These are phyloP conservation scores for Lactifluus subvellereus DNA, from an alignment of 768 basidiomycete species.

Conservation along the genomic window DNA sequence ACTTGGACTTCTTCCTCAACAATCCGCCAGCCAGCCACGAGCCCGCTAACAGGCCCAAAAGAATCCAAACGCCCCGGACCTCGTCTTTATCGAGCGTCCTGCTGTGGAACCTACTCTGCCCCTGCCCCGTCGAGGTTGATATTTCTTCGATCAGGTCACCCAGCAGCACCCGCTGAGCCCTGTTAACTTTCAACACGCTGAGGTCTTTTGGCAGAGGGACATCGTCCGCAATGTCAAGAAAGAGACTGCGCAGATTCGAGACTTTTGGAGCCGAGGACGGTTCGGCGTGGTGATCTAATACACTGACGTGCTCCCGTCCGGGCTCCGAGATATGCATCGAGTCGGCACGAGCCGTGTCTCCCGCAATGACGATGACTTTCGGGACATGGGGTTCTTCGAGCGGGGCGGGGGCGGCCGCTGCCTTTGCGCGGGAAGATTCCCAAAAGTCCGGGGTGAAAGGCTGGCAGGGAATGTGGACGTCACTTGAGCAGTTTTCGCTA, in stretches of 20 bases:
- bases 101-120: conserved; percentile 21
- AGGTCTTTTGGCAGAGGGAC: conserved; percentile 31
- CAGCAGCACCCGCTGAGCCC: conserved; percentile 11
- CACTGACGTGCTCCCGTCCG: conserved; percentile 22
- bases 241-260: conserved; percentile 27
- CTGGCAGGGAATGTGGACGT: conserved; percentile 31
- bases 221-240: conserved; percentile 36
- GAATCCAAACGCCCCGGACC: conserved; percentile 41
- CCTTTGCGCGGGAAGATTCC: conserved; percentile 41
- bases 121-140: neutral
- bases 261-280: neutral
- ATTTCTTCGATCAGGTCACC: conserved; percentile 21
- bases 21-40: conserved; percentile 43
- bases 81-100: conserved; percentile 41
- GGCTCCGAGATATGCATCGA: conserved; percentile 40
- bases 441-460: conserved; percentile 58
- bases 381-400: conserved; percentile 32
- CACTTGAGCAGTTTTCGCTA: conserved; percentile 13
- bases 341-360: conserved; percentile 42
- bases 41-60: conserved; percentile 44
- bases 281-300: conserved; percentile 18
- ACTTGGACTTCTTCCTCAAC: conserved; percentile 26
- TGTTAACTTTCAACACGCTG: neutral
- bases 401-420: conserved; percentile 26
- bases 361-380: conserved; percentile 48